phyloP scores from a whole-genome alignment of 768 basidiomycete species.

The Lactarius hengduanensis region DNA sequence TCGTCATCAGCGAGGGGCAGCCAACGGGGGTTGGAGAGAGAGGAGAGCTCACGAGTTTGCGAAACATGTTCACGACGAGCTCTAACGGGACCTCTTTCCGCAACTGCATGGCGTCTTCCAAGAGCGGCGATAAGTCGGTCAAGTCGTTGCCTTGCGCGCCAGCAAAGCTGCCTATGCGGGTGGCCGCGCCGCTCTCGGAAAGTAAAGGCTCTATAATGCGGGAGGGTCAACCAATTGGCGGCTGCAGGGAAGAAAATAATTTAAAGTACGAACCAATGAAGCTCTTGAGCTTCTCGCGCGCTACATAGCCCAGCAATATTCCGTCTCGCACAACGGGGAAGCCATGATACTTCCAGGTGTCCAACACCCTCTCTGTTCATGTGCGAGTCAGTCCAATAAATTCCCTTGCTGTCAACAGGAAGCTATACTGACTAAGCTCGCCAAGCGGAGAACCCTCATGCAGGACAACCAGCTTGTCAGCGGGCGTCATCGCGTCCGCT shows the following conservation, averaged over 20 bases:
- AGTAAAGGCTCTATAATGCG: conserved; percentile 17
- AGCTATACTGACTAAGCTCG: conserved; percentile 44
- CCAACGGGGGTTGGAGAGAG: not conserved
- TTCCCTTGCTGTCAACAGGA: not conserved
- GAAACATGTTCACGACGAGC: conserved; percentile 71
- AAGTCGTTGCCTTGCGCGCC: not conserved
- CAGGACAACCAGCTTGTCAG: conserved; percentile 46
- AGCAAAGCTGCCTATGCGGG: conserved; percentile 15
- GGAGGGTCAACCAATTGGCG: conserved; percentile 8
- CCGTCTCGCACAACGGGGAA: conserved; percentile 59
- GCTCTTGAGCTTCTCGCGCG: conserved; percentile 51
- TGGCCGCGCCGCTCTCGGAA: conserved; percentile 9
- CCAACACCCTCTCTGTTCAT: conserved; percentile 42
- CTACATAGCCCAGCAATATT: conserved; percentile 59
- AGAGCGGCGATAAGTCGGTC: conserved; percentile 36
- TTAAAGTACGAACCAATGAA: conserved; percentile 34
- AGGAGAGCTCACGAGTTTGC: conserved; percentile 53
- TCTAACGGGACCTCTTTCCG: conserved; percentile 70
- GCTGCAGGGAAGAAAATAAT: not conserved
- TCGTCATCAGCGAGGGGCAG: conserved; percentile 17
- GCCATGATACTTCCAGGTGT: conserved; percentile 51
- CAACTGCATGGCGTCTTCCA: conserved; percentile 55
- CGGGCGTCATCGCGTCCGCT: conserved; percentile 57
- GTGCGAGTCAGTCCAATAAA: conserved; percentile 2
- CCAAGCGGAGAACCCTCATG: conserved; percentile 41